Evolutionary conservation across 345 rosid species (phyloP), one percentile per base, ranked within the genome.

Genomic region (Psidium guajava): DNA sequence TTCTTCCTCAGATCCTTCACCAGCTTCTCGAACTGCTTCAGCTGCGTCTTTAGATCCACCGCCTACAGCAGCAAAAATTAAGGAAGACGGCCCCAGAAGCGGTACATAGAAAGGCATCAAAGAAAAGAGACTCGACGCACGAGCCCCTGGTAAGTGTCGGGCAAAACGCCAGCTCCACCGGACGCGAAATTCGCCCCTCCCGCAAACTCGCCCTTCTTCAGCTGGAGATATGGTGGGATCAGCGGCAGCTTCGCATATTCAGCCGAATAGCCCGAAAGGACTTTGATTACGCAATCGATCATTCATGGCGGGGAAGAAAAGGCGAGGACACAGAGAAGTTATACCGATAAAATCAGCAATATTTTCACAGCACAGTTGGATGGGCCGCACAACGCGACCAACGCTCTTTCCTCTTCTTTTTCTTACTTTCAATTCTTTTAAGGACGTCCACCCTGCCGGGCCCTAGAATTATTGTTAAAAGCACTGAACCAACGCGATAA

Each of bases 311-410:
- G 49, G 40, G 2, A 22, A 1, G 6, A 22, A 73, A 53, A 53
- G 7, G 1, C 22, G 11, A 74, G 3, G 16, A 21, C 13, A 74
- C 32, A 51, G 27, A 80, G n/a, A 73, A 84, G 40, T 50, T 18
- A 22, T 82, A 88, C 91, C 90, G 9, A 90, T 77, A 57, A 88
- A 90, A 58, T 90, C 92, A 6, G 82, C 80, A 52, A 88, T 82
- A 15, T 9, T 59, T 27, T 27, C 73, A 0, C 0, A 13, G 27
- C 36, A 6, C 10, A 3, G 27, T 59, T 59, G 27, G 27, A 27
- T 61, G 11, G 21, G 74, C 10, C 28, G 11, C 36, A 3, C 13
- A n/a, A 59, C 27, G 36, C 3, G n/a, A 27, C 27, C 69, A 1
- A 59, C 36, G 13, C 1, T 28, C 74, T 61, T 28, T 16, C 40